Conservation (phyloP, 2,329 filamentous ascomycete species). For the Colletotrichum cordylinicola region DNA sequence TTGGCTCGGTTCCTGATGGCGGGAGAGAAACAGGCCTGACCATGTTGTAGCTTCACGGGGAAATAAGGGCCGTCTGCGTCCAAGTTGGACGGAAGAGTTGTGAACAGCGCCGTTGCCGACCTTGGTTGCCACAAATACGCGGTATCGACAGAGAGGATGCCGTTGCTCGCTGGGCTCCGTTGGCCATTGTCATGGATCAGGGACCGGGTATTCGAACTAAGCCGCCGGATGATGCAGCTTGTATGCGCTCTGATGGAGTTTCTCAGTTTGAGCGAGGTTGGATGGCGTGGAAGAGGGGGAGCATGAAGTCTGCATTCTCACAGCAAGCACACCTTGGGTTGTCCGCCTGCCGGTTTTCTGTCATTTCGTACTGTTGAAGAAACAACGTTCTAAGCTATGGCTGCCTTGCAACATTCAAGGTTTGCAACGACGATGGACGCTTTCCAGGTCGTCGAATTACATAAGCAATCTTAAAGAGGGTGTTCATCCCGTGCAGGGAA, state of each 20-base stretch:
- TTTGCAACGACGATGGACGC: not conserved
- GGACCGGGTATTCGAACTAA: not conserved
- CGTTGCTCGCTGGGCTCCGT: not conserved
- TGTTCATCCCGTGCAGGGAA: not conserved
- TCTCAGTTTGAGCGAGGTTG: not conserved
- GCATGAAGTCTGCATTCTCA: not conserved
- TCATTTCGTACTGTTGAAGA: not conserved
- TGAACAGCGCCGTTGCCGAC: not conserved
- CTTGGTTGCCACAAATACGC: not conserved
- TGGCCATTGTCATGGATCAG: not conserved
- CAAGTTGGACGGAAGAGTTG: not conserved
- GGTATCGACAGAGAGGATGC: not conserved
- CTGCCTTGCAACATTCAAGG: not conserved
- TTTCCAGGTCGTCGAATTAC: not conserved
- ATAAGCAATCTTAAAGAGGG: not conserved
- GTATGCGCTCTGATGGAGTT: not conserved
- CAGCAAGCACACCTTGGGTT: not conserved
- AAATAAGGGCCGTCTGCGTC: not conserved
- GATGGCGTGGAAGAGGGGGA: not conserved
- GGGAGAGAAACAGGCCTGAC: not conserved
- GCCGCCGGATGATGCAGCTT: not conserved
- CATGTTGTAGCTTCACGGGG: not conserved
- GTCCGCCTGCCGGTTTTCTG: not conserved
- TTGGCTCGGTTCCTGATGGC: not conserved
- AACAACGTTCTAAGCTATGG: not conserved